Evolutionary conservation across 768 basidiomycete genomes (phyloP).

Genomic region (Plicaturopsis crispa): DNA sequence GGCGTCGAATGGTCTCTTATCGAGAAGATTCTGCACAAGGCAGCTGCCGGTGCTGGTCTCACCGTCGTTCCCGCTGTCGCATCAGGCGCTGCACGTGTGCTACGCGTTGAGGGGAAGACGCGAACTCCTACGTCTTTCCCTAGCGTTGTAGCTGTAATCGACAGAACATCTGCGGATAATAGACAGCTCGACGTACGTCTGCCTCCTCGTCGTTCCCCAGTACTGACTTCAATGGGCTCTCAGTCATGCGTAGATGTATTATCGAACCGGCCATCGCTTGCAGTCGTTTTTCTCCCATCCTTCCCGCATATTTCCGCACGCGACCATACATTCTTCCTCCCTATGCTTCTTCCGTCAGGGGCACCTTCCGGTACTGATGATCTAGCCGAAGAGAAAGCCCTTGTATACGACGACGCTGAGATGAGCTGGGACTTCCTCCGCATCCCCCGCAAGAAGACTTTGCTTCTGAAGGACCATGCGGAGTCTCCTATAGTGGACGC

Average conservation of each 20-base stretch:
- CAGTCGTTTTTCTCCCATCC: conserved; percentile 60
- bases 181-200: too few relatives aligned
- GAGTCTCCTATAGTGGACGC: conserved; percentile 37
- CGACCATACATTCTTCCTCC: conserved; percentile 47
- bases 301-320: conserved; percentile 24
- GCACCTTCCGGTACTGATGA: background rate
- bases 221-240: too few relatives aligned
- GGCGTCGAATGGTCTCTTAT: conserved; percentile 53
- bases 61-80: conserved; percentile 15
- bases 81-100: conserved; percentile 12
- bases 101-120: conserved; percentile 19
- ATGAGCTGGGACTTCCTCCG: conserved; percentile 36
- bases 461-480: conserved; percentile 26
- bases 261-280: conserved; percentile 62
- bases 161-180: conserved; percentile 25
- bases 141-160: conserved; percentile 28
- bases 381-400: conserved; percentile 14
- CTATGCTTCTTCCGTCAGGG: conserved; percentile 35
- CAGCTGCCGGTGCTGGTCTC: conserved; percentile 28
- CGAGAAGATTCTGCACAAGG: conserved; percentile 50
- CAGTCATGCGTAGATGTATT: too few relatives aligned
- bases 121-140: conserved; percentile 19
- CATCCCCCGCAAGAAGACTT: conserved; percentile 31
- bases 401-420: conserved; percentile 25
- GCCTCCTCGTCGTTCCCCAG: too few relatives aligned